phyloP scores from a whole-genome alignment of 2,329 filamentous ascomycete species.

The Volutella citrinella region DNA sequence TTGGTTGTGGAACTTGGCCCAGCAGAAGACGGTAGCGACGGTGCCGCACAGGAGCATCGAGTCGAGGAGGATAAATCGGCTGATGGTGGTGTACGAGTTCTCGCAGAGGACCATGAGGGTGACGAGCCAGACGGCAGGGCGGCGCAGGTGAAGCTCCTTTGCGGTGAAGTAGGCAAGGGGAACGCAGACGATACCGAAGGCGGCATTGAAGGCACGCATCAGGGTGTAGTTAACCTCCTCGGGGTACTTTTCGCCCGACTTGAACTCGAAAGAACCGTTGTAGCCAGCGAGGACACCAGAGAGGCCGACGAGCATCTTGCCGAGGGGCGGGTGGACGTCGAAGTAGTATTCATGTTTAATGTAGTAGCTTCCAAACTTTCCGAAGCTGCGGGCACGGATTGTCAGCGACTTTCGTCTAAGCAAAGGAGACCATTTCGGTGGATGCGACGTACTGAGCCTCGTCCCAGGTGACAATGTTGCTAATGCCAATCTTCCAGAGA shows the following conservation, averaged over 20 bases:
- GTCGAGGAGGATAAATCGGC: conserved; percentile 94
- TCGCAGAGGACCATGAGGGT: conserved; percentile 97
- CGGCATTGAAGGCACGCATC: conserved; percentile 96
- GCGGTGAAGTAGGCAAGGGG: conserved; percentile 95
- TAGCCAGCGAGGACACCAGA: conserved; percentile 96
- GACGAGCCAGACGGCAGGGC: conserved; percentile 89
- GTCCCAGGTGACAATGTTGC: conserved; percentile 65
- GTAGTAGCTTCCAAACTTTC: conserved; percentile 98
- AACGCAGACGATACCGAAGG: conserved; percentile 89
- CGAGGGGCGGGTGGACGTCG: conserved; percentile 82
- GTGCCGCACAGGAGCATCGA: conserved; percentile 99
- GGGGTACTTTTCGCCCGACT: conserved; percentile 94
- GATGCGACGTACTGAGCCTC: conserved; percentile 56
- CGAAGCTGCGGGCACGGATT: conserved; percentile 58
- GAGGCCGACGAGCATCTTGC: conserved; percentile 96
- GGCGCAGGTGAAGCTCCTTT: conserved; percentile 81
- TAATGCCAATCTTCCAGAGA: conserved; percentile 67
- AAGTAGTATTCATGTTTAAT: conserved; percentile 99
- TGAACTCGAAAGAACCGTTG: conserved; percentile 99
- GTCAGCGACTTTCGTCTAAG: conserved; percentile 10
- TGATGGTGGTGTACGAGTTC: conserved; percentile 99
- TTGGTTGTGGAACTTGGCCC: conserved; percentile 92
- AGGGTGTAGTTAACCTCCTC: conserved; percentile 94
- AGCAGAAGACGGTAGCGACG: conserved; percentile 95
- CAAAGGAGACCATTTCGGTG: neutral